Conservation (phyloP, 2,329 filamentous ascomycete genomes). For the Paraphoma sp. region DNA sequence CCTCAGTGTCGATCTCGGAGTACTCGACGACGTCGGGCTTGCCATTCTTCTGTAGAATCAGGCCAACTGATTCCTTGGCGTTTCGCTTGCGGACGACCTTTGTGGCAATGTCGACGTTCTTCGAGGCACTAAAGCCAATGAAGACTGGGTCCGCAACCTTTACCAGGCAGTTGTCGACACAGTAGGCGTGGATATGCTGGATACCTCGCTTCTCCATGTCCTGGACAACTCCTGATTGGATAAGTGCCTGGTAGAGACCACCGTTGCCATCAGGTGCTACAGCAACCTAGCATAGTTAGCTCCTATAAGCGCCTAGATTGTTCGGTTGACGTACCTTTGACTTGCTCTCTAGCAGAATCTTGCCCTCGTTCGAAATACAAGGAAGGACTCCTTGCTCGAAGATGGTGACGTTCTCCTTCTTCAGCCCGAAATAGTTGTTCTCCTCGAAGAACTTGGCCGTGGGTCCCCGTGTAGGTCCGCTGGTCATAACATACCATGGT, state of each 20-base stretch:
- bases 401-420: slow-evolving; percentile 83
- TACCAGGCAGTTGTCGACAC: slow-evolving; percentile 99
- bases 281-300: slow-evolving; percentile 65
- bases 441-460: slow-evolving; percentile 94
- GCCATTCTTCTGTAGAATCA: slow-evolving; percentile 94
- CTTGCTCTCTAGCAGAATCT: slow-evolving; percentile 93
- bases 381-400: slow-evolving; percentile 98
- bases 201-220: slow-evolving; percentile 91
- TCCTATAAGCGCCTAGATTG: neutral
- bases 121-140: slow-evolving; percentile 87
- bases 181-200: slow-evolving; percentile 96
- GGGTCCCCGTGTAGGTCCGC: slow-evolving; percentile 86
- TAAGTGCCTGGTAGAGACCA: slow-evolving; percentile 91
- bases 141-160: slow-evolving; percentile 97
- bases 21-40: slow-evolving; percentile 98
- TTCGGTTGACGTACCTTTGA: slow-evolving; percentile 64
- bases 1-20: slow-evolving; percentile 89
- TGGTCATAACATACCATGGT: slow-evolving; percentile 99
- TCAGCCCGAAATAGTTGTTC: slow-evolving; percentile 88
- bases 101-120: slow-evolving; percentile 92
- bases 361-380: slow-evolving; percentile 96
- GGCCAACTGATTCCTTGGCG: slow-evolving; percentile 91
- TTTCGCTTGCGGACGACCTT: slow-evolving; percentile 99
- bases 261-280: slow-evolving; percentile 98
- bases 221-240: slow-evolving; percentile 78